Evolutionary conservation across 306 rosid species (phyloP).

Genomic region (Dalbergia oliveri): DNA sequence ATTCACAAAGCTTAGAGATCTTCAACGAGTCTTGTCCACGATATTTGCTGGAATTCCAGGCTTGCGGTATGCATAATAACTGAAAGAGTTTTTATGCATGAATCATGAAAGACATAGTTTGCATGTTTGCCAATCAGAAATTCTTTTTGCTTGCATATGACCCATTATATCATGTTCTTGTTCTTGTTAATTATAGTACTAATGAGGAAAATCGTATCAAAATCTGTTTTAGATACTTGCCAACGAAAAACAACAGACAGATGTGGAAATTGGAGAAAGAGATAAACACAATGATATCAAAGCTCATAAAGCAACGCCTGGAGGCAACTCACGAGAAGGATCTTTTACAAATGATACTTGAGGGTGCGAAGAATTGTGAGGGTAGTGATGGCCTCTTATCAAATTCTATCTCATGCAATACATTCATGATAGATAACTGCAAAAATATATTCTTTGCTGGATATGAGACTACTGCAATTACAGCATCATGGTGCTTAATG

Average conservation of each 20-base stretch:
- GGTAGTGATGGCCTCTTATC: constrained; percentile 31
- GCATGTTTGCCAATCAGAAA: neutral
- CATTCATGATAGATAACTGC: constrained; percentile 62
- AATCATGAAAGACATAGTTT: neutral
- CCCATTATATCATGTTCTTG: neutral
- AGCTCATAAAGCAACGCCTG: constrained; percentile 55
- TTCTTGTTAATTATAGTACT: neutral
- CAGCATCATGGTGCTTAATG: constrained; percentile 57
- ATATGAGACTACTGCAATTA: constrained; percentile 54
- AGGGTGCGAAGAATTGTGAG: constrained; percentile 58
- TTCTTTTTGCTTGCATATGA: neutral
- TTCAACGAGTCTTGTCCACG: constrained; percentile 60
- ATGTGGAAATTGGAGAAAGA: constrained; percentile 74
- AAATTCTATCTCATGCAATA: constrained; percentile 10
- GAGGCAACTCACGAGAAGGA: constrained; percentile 57
- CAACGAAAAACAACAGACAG: constrained; percentile 61
- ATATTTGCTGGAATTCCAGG: constrained; percentile 67
- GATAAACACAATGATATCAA: constrained; percentile 55
- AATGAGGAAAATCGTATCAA: neutral
- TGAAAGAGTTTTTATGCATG: neutral
- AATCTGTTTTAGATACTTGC: constrained; percentile 57
- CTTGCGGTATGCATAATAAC: constrained; percentile 52
- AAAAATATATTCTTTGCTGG: constrained; percentile 61
- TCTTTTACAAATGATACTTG: constrained; percentile 70
- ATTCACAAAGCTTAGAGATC: constrained; percentile 69